Percentiles rank a stretch among this genome's conserved stretches.
Conservation (phyloP, 1,284 basidiomycete genomes). For the Wallemia hederae region DNA sequence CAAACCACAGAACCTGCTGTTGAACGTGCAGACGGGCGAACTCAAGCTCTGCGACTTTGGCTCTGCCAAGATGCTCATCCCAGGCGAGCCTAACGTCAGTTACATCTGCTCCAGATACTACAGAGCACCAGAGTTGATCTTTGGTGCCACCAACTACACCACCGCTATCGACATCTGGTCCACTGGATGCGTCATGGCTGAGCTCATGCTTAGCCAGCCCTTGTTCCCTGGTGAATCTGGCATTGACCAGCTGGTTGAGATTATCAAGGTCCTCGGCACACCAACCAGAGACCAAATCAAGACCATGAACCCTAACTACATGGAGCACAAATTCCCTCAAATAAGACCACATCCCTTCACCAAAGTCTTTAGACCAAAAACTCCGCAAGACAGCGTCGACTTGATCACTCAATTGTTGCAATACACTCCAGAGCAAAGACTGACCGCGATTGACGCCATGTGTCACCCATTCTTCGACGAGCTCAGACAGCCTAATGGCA, state of each 20-base stretch:
- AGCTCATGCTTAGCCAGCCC: slow-evolving; percentile 94
- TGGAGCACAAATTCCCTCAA: slow-evolving; percentile 99
- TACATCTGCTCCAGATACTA: slow-evolving; percentile 99
- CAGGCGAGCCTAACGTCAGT: slow-evolving; percentile 93
- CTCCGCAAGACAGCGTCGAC: slow-evolving; percentile 81
- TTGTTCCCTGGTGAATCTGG: slow-evolving; percentile 97
- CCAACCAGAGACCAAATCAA: slow-evolving; percentile 98
- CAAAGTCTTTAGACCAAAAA: slow-evolving; percentile 95
- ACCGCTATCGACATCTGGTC: slow-evolving; percentile 99
- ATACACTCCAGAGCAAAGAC: slow-evolving; percentile 76
- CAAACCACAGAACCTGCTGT: slow-evolving; percentile 92
- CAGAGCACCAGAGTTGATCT: slow-evolving; percentile 94
- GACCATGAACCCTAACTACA: slow-evolving; percentile 99
- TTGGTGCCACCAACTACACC: slow-evolving; percentile 99
- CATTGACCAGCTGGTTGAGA: slow-evolving; percentile 99
- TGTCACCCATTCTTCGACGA: slow-evolving; percentile 96
- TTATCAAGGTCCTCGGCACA: slow-evolving; percentile 98
- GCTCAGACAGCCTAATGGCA: slow-evolving; percentile 55
- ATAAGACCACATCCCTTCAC: slow-evolving; percentile 93
- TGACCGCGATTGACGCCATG: slow-evolving; percentile 79
- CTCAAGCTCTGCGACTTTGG: slow-evolving; percentile 98
- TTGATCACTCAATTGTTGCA: slow-evolving; percentile 80
- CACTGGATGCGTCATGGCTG: slow-evolving; percentile 98
- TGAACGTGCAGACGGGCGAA: slow-evolving; percentile 85
- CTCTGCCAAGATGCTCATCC: slow-evolving; percentile 89